Evolutionary conservation across 441 rosid genomes (phyloP), one percentile per base, ranked within the genome.

Genomic region (Adansonia grandidieri): DNA sequence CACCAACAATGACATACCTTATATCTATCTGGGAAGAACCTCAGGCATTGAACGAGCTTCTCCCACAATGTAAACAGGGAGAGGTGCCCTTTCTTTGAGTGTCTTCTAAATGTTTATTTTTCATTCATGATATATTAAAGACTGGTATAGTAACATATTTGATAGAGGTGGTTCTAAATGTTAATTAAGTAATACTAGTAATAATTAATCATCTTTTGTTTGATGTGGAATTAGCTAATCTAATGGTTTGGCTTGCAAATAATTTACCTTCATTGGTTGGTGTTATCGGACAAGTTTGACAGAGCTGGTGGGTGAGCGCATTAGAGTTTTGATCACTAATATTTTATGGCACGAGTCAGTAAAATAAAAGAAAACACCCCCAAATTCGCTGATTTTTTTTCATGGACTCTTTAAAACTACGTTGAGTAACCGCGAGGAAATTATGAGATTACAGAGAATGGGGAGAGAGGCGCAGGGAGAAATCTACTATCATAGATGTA

Each of bases 11-110:
- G 80, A 84, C 61, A 37, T 17, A 17, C 20, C 92, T 80, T 95
- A 92, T 70, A 86, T 93, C 79, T 96, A 19, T 93, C 96, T 62
- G 98, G 98, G 42, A 95, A 93, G 95, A 93, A 80, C 94, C 97
- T 57, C 80, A 89, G 40, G 97, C 99, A 54, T 81, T 95, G 76
- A 87, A 91, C 78, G 98, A 96, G 74, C 93, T 93, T 82, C 88
- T 93, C 15, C 98, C 99, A 17, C 86, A 85, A 22, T 92, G 96
- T 98, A 89, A 89, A 86, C 88, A 90, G 82, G 92, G 93, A 81
- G 87, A 93, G 90, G 97, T 93, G 64, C 47, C 73, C 68, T 77
- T 72, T 76, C 63, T 44, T 66, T 47, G 73, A 11, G 5, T 67
- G 9, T 71, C 62, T 71, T 71, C 17, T 4, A 58, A 17, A 40